Conservation (phyloP, 2,329 filamentous ascomycete species). For the Tolypocladium endophyticum region DNA sequence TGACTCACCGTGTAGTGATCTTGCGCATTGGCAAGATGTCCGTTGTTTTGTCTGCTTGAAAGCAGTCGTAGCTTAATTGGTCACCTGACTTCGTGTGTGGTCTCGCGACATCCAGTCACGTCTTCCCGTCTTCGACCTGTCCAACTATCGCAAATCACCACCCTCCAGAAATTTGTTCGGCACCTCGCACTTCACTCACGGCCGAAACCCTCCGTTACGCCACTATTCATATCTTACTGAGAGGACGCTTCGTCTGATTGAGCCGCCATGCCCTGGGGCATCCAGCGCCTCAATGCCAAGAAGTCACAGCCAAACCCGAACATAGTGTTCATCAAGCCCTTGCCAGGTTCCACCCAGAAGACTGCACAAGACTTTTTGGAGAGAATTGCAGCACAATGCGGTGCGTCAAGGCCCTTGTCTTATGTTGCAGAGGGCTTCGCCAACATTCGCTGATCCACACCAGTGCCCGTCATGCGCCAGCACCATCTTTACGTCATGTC, state of each 20-base stretch:
- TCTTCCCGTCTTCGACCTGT: background rate
- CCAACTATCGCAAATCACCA: background rate
- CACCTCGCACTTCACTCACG: background rate
- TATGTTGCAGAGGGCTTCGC: background rate
- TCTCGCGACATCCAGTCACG: background rate
- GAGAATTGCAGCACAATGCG: slow-evolving; percentile 70
- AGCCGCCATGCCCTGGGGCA: slow-evolving; percentile 59
- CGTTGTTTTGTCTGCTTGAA: background rate
- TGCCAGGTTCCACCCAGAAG: slow-evolving; percentile 52
- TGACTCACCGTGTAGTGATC: background rate
- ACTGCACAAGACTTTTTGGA: slow-evolving; percentile 62
- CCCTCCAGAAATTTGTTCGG: background rate
- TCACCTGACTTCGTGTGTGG: slow-evolving; percentile 11
- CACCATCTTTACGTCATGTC: slow-evolving; percentile 55
- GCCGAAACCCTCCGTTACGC: background rate
- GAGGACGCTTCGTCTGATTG: background rate
- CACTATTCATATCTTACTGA: background rate
- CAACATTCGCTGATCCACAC: background rate
- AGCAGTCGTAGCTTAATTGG: background rate
- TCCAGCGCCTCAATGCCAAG: slow-evolving; percentile 68
- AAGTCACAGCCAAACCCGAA: slow-evolving; percentile 63
- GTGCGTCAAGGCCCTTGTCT: slow-evolving; percentile 23
- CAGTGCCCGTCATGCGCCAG: slow-evolving; percentile 59
- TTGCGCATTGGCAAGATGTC: background rate
- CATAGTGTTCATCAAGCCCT: slow-evolving; percentile 78